Conservation (phyloP, 192 early-diverging fungal species). For the Haplosporangium gracile region DNA sequence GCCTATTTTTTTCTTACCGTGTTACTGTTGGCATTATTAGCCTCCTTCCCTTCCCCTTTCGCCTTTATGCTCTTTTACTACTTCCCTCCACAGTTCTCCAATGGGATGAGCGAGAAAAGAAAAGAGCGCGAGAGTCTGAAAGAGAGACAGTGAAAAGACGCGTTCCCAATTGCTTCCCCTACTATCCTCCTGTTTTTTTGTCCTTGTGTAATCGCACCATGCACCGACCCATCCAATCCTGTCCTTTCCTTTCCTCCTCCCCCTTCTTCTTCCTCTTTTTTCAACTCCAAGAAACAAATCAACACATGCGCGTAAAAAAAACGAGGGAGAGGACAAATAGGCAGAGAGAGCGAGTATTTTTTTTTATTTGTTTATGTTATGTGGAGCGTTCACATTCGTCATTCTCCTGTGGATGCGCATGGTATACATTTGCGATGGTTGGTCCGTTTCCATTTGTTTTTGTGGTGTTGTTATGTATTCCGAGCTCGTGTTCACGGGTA, state of each 20-base stretch:
- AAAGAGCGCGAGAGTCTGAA: neutral
- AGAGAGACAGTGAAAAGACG: neutral
- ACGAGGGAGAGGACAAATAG: neutral
- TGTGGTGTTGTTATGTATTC: neutral
- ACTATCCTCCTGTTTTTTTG: conserved; percentile 2
- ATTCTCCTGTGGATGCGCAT: neutral
- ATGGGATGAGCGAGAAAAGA: neutral
- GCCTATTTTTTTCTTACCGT: neutral
- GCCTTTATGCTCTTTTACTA: conserved; percentile 5
- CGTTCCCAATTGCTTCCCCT: conserved; percentile 2
- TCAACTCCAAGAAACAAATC: neutral
- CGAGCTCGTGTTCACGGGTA: neutral
- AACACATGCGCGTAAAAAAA: neutral
- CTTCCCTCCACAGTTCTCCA: neutral
- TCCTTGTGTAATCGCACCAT: conserved; percentile 14
- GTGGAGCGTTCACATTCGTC: conserved; percentile 1
- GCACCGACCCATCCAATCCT: neutral
- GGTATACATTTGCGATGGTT: neutral
- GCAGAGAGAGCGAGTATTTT: neutral
- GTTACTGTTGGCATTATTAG: neutral
- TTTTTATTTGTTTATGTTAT: neutral
- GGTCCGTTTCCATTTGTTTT: neutral
- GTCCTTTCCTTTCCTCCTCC: neutral
- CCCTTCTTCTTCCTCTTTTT: neutral
- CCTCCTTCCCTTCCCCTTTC: neutral